Base-by-base conservation (phyloP, 2,329 filamentous ascomycete genomes). In the Neophaeococcomyces mojaviensis region DNA sequence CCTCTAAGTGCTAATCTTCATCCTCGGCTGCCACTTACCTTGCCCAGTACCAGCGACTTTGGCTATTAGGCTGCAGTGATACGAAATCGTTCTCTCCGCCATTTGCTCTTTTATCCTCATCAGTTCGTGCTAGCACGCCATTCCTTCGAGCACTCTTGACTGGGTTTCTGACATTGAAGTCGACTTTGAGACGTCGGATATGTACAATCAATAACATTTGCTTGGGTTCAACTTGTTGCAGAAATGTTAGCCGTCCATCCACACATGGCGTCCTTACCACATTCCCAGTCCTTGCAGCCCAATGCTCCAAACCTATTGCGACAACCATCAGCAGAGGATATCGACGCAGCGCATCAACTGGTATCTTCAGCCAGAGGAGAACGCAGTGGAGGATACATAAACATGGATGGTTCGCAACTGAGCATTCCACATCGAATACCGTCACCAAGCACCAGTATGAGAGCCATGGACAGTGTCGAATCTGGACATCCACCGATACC, bases 321-420 rank as follows among this genome's bases (percentile, higher is more conserved):
- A 51, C 66, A 70, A 48, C 68, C 67, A 3, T 71, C 68, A 3
- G 68, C 68, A 20, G 68, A 71, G 57, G 68, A 71, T 52, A 54
- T 71, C 35, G 68, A 70, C 53, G 68, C 68, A 48, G 68, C 68
- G 45, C 68, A 69, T 56, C 68, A 71, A 58, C 57, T 71, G 48
- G 65, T 71, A 38, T 70, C 68, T 4, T 71, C 68, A 4, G 66
- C 68, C 20, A 65, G 67, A 49, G 67, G 64, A 33, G 67, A 63
- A 49, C 64, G 67, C 33, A 44, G 20, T 3, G 33, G 49, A 49
- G 30, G 42, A 34, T 35, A 42, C 24, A 26, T 44, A 15, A 30
- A 39, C 22, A 49, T 22, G 39, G 31, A 39, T 30, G 48, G 41
- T 42, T 41, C 46, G 9, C 40, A 48, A 34, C 34, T 44, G 16